A percentile compares a stretch with the other conserved stretches of the same genome.
Evolutionary conservation across 2,329 filamentous ascomycete genomes (phyloP).

Genomic region (Colletotrichum paranaense): DNA sequence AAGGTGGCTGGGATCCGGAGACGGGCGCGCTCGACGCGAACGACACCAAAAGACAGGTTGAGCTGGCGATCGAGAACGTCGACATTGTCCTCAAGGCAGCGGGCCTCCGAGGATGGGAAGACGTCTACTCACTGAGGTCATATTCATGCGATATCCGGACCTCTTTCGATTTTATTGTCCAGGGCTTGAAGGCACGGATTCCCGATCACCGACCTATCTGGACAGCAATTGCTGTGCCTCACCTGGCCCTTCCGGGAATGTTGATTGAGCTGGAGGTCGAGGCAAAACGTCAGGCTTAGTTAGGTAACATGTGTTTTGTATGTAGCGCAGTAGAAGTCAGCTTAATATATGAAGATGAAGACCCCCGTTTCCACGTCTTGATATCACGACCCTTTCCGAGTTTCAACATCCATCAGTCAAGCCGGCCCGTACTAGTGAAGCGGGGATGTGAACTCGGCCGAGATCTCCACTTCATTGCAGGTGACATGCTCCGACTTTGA

Average conservation of each 20-base stretch:
- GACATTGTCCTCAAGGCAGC: slow-evolving; percentile 39
- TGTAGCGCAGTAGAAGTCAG: too few species aligned
- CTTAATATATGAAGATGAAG: too few species aligned
- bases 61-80: slow-evolving; percentile 39
- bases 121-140: slow-evolving; percentile 41
- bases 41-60: slow-evolving; percentile 26
- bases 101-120: slow-evolving; percentile 42
- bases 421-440: neutral
- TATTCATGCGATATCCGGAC: slow-evolving; percentile 40
- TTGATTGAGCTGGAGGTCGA: slow-evolving; percentile 22
- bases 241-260: slow-evolving; percentile 9
- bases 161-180: slow-evolving; percentile 9
- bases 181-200: slow-evolving; percentile 1
- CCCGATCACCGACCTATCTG: slow-evolving; percentile 11
- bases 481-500: neutral
- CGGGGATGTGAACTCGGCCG: neutral
- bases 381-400: neutral
- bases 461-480: neutral
- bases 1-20: slow-evolving; percentile 38
- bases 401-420: neutral
- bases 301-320: too few species aligned
- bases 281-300: slow-evolving; percentile 1
- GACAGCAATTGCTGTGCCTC: slow-evolving; percentile 7
- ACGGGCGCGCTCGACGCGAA: slow-evolving; percentile 32
- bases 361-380: too few species aligned